Percentiles rank a stretch among this genome's conserved stretches.
Conservation (phyloP, 257 asterid species). For the Nicotiana knightiana region DNA sequence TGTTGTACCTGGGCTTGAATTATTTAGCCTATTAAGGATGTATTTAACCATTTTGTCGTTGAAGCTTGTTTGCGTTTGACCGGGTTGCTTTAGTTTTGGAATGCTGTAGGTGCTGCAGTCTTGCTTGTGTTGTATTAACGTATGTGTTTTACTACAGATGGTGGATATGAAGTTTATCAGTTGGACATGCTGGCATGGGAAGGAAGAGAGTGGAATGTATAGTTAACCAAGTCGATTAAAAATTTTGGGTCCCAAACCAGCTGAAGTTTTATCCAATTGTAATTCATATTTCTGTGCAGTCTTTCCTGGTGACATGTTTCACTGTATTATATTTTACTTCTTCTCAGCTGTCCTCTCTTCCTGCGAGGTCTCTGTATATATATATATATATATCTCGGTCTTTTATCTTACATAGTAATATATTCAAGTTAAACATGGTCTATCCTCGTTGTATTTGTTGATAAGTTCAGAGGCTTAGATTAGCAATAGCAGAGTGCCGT, state of each 20-base stretch:
- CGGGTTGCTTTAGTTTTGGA: neutral
- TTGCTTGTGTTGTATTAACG: neutral
- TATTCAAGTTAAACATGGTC: neutral
- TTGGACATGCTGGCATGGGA: conserved; percentile 5
- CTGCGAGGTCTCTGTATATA: neutral
- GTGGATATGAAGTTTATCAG: neutral
- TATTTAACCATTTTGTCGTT: neutral
- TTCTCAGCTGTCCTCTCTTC: neutral
- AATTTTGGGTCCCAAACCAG: neutral
- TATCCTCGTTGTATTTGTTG: neutral
- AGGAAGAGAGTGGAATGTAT: neutral
- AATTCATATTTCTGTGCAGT: neutral
- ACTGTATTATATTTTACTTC: neutral
- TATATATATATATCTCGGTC: neutral
- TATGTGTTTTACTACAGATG: neutral
- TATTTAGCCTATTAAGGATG: no score
- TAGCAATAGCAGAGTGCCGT: neutral
- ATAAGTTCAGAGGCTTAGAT: neutral
- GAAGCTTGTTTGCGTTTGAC: neutral
- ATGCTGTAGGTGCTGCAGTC: neutral
- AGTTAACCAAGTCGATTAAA: neutral
- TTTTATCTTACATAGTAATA: neutral
- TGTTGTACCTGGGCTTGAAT: neutral
- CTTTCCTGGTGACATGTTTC: neutral
- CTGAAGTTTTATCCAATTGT: neutral